Percentiles rank a stretch among this genome's conserved stretches.
These are phyloP conservation scores for Penicillium concentricum DNA, from an alignment of 2,329 filamentous ascomycete species.

Conservation along the genomic window DNA sequence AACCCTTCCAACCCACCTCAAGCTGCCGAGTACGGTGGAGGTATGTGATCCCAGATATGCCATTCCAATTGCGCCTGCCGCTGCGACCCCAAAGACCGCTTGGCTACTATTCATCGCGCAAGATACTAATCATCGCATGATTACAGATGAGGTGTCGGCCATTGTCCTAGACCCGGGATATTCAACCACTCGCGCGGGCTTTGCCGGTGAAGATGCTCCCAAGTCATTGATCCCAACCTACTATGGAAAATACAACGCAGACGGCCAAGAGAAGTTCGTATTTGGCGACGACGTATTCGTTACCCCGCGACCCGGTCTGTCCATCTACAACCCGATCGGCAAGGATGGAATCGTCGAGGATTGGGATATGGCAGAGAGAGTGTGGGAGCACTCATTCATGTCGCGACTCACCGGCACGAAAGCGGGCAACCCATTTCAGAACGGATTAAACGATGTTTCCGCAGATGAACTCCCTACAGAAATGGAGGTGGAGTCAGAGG, in stretches of 20 bases:
- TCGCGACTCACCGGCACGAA: slow-evolving; percentile 79
- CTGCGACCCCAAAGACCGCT: background rate
- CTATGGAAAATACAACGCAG: slow-evolving; percentile 66
- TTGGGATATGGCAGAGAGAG: slow-evolving; percentile 84
- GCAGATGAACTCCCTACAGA: slow-evolving; percentile 59
- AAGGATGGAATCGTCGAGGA: slow-evolving; percentile 89
- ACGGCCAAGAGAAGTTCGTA: slow-evolving; percentile 57
- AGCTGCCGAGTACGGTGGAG: slow-evolving; percentile 50
- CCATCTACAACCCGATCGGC: slow-evolving; percentile 90
- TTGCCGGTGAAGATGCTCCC: slow-evolving; percentile 95
- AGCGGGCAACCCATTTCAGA: slow-evolving; percentile 67
- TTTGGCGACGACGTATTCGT: slow-evolving; percentile 91
- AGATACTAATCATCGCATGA: background rate
- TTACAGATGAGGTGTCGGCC: slow-evolving; percentile 88
- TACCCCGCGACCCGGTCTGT: slow-evolving; percentile 70
- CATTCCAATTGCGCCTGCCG: background rate
- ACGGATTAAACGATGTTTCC: slow-evolving; percentile 71
- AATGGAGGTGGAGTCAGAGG: slow-evolving; percentile 60
- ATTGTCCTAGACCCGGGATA: slow-evolving; percentile 95
- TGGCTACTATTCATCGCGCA: too few species aligned
- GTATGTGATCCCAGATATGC: slow-evolving; percentile 33
- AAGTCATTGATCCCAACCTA: slow-evolving; percentile 90
- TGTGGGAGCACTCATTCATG: slow-evolving; percentile 93
- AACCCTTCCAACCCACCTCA: slow-evolving; percentile 47
- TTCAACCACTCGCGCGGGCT: slow-evolving; percentile 86